Percentiles rank a stretch among this genome's conserved stretches.
phyloP scores from a whole-genome alignment of 768 basidiomycete genomes.

The Trametes meyenii region DNA sequence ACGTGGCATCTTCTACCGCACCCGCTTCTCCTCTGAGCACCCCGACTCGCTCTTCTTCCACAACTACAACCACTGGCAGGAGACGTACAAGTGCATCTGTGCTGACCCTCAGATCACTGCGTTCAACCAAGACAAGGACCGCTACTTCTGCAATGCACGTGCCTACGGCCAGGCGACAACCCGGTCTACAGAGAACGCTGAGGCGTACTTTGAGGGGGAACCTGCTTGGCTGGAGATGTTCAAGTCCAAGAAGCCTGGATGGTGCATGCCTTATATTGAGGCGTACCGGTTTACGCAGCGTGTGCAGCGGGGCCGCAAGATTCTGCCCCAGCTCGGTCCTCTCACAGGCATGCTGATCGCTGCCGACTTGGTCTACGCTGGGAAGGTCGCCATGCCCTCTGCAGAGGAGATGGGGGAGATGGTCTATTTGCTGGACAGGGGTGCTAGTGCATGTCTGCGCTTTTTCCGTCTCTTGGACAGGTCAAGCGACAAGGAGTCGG shows the following conservation, averaged over 20 bases:
- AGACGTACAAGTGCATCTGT: not conserved
- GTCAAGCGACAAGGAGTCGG: not conserved
- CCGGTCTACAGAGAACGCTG: not conserved
- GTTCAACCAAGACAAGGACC: too few relatives aligned
- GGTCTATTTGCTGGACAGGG: not conserved
- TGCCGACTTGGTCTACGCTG: not conserved
- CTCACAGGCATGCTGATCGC: not conserved
- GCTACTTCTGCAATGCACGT: too few relatives aligned
- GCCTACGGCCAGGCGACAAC: too few relatives aligned
- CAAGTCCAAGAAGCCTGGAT: not conserved
- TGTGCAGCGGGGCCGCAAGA: not conserved
- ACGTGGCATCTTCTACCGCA: not conserved
- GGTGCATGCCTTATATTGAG: not conserved
- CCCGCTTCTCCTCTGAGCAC: not conserved
- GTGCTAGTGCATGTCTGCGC: not conserved
- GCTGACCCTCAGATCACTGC: too few relatives aligned
- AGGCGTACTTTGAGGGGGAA: not conserved
- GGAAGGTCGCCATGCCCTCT: not conserved
- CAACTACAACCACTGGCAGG: not conserved
- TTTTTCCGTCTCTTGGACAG: not conserved
- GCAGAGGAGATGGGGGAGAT: not conserved
- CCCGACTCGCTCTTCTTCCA: not conserved
- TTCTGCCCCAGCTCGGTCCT: not conserved
- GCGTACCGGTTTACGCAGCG: not conserved
- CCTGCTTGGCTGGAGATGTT: too few relatives aligned